These are phyloP conservation scores for Marasmius tenuissimus DNA, from an alignment of 1,284 basidiomycete genomes.

Conservation along the genomic window DNA sequence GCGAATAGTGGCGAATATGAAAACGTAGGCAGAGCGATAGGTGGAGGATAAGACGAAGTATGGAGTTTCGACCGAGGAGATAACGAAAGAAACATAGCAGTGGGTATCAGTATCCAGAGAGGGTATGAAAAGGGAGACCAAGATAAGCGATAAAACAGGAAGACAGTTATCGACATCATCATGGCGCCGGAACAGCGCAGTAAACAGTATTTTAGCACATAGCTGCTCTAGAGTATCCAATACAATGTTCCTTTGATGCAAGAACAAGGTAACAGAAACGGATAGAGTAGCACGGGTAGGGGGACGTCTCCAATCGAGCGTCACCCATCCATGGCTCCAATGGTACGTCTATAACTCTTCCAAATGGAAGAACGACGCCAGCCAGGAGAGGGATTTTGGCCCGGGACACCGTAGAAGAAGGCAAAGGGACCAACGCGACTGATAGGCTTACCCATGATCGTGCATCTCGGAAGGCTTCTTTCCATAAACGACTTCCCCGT, in stretches of 20 bases:
- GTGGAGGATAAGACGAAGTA: constrained; percentile 17
- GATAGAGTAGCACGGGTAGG: neutral
- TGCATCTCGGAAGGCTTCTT: constrained; percentile 87
- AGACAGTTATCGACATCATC: neutral
- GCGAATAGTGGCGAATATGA: constrained; percentile 14
- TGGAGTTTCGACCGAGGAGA: constrained; percentile 14
- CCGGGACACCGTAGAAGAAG: constrained; percentile 18
- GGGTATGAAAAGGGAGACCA: neutral
- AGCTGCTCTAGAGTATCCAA: constrained; percentile 2
- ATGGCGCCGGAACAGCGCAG: neutral
- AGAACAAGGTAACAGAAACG: neutral
- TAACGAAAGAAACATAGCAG: constrained; percentile 18
- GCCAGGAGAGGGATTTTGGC: constrained; percentile 8
- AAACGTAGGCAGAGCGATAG: constrained; percentile 8
- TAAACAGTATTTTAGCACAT: neutral
- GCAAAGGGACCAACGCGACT: constrained; percentile 18
- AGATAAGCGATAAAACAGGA: neutral
- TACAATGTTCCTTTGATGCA: neutral
- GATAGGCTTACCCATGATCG: constrained; percentile 84
- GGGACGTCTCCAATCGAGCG: neutral
- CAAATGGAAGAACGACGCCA: constrained; percentile 6
- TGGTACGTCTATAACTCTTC: neutral
- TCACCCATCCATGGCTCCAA: neutral
- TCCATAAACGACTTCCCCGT: constrained; percentile 41
- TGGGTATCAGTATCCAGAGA: constrained; percentile 20